phyloP scores from a whole-genome alignment of 106 monocot species.

The Iris macrosiphon region DNA sequence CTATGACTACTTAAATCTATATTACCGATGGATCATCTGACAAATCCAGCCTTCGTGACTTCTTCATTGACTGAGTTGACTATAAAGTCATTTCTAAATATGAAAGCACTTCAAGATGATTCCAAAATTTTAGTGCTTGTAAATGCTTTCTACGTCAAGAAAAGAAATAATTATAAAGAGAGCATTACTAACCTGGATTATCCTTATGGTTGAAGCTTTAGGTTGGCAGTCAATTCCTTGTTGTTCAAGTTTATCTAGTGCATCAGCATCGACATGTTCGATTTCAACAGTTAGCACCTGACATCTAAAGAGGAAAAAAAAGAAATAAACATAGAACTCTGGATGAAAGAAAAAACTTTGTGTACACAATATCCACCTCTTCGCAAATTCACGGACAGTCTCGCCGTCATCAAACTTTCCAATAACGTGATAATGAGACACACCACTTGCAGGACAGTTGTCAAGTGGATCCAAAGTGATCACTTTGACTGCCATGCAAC shows the following conservation, averaged over 20 bases:
- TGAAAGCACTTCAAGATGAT: too few species aligned
- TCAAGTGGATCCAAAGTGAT: constrained; percentile 73
- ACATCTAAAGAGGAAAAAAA: constrained; percentile 50
- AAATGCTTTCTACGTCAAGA: not conserved
- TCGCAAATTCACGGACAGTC: constrained; percentile 66
- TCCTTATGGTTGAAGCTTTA: constrained; percentile 80
- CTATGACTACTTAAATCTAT: too few species aligned
- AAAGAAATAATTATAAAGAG: not conserved
- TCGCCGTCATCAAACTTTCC: constrained; percentile 74
- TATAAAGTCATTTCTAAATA: too few species aligned
- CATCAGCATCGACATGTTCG: constrained; percentile 91
- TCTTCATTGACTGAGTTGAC: too few species aligned
- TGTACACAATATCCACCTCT: constrained; percentile 38
- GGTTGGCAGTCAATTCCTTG: constrained; percentile 90
- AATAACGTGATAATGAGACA: constrained; percentile 62
- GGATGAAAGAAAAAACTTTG: too few species aligned
- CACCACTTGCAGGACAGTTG: constrained; percentile 64
- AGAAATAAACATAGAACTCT: not conserved
- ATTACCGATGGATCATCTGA: too few species aligned
- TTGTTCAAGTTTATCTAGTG: constrained; percentile 73
- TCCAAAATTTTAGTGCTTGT: too few species aligned
- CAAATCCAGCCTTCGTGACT: too few species aligned
- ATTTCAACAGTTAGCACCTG: constrained; percentile 91
- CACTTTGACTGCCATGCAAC: constrained; percentile 70
- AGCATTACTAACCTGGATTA: constrained; percentile 59